These are phyloP conservation scores for Calycina herbarum DNA, from an alignment of 2,329 filamentous ascomycete species.

Conservation along the genomic window DNA sequence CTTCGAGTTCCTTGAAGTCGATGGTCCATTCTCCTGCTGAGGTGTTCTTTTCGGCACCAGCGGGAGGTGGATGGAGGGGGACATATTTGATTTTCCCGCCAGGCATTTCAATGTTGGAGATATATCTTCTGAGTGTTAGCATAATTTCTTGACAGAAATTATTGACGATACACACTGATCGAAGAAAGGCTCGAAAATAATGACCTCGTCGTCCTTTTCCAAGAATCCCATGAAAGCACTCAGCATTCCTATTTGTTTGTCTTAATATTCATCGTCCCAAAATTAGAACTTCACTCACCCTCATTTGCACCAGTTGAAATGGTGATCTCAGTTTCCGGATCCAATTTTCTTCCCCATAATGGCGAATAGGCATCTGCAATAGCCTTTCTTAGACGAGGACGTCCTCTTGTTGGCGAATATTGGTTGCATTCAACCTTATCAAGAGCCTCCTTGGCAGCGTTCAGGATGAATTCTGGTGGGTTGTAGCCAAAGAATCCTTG, in stretches of 20 bases:
- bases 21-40: conserved; percentile 87
- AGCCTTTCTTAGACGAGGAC: conserved; percentile 87
- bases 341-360: conserved; percentile 76
- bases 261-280: no score
- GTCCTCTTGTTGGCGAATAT: conserved; percentile 93
- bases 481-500: conserved; percentile 89
- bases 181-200: conserved; percentile 98
- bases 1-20: conserved; percentile 79
- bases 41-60: conserved; percentile 76
- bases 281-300: conserved; percentile 41
- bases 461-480: conserved; percentile 83
- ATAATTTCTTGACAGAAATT: no score
- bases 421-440: conserved; percentile 96
- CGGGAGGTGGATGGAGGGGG: conserved; percentile 83
- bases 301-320: conserved; percentile 93
- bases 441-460: conserved; percentile 87
- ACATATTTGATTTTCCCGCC: conserved; percentile 95
- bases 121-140: conserved; percentile 57
- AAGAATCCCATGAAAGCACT: conserved; percentile 98
- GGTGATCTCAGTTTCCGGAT: conserved; percentile 90
- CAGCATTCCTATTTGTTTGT: conserved; percentile 66
- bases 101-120: conserved; percentile 98
- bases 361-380: conserved; percentile 91
- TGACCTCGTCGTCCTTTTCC: conserved; percentile 92
- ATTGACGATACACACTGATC: conserved; percentile 66